Percentiles rank a stretch among this genome's conserved stretches.
Evolutionary conservation across 179 eudicot species (phyloP).

Genomic region (Gypsophila paniculata): DNA sequence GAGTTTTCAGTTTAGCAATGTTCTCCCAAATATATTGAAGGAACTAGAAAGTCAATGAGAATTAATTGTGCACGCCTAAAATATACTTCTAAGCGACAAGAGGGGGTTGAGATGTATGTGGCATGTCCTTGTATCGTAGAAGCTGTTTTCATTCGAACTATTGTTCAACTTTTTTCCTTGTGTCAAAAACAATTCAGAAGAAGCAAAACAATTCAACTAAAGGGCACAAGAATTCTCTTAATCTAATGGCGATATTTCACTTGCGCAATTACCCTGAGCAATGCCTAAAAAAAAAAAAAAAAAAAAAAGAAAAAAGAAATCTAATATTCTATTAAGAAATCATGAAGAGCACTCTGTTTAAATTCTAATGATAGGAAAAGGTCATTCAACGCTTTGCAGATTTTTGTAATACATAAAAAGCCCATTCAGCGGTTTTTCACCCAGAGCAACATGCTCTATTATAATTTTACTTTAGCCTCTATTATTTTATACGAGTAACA

Average conservation of each 20-base stretch:
- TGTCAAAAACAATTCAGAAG: neutral
- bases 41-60: neutral
- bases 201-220: neutral
- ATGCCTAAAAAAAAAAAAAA: neutral
- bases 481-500: conserved; percentile 5
- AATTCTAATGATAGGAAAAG: neutral
- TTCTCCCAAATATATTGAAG: neutral
- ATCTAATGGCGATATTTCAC: neutral
- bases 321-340: neutral
- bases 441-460: neutral
- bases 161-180: neutral
- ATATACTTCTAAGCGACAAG: neutral
- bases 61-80: neutral
- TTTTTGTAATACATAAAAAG: conserved; percentile 4
- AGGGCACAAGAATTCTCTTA: neutral
- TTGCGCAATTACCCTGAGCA: neutral
- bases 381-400: neutral
- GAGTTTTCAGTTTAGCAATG: neutral
- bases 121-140: neutral
- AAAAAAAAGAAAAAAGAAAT: neutral
- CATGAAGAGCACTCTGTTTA: neutral
- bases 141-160: neutral
- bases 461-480: neutral
- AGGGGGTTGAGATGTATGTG: neutral
- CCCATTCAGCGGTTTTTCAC: neutral